A percentile compares a stretch with the other conserved stretches of the same genome.
These are phyloP conservation scores for Hypomontagnella monticulosa DNA, from an alignment of 495 filamentous ascomycete species.

Conservation along the genomic window DNA sequence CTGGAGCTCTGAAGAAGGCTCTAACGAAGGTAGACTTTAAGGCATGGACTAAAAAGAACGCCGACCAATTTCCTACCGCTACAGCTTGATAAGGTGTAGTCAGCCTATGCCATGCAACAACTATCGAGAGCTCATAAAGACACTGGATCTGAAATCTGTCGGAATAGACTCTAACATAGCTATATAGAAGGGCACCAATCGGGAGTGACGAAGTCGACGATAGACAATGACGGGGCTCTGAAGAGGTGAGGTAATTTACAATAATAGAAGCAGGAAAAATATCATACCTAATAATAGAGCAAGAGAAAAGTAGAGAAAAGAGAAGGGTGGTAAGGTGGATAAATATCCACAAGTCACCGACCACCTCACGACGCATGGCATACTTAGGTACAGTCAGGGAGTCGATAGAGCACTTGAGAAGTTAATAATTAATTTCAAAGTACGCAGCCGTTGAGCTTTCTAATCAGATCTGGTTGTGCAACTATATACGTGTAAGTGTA, in stretches of 20 bases:
- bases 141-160: background rate
- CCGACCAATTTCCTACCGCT: slow-evolving; percentile 53
- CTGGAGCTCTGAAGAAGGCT: slow-evolving; percentile 69
- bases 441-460: too few species aligned
- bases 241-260: slow-evolving; percentile 7
- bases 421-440: too few species aligned
- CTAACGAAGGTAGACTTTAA: slow-evolving; percentile 53
- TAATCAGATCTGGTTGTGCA: too few species aligned
- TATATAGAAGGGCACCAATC: background rate
- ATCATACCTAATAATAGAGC: background rate
- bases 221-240: background rate
- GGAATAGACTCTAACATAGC: background rate
- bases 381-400: too few species aligned
- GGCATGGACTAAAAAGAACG: slow-evolving; percentile 57
- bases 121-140: background rate
- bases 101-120: background rate
- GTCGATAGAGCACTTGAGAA: too few species aligned
- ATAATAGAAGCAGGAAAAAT: slow-evolving; percentile 15
- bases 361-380: too few species aligned
- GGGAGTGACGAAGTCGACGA: background rate
- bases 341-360: background rate
- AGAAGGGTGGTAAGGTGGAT: background rate
- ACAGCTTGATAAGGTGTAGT: slow-evolving; percentile 42
- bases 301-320: background rate
- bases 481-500: too few species aligned